phyloP scores from a whole-genome alignment of 2,329 filamentous ascomycete genomes.

The Apiospora hydei region DNA sequence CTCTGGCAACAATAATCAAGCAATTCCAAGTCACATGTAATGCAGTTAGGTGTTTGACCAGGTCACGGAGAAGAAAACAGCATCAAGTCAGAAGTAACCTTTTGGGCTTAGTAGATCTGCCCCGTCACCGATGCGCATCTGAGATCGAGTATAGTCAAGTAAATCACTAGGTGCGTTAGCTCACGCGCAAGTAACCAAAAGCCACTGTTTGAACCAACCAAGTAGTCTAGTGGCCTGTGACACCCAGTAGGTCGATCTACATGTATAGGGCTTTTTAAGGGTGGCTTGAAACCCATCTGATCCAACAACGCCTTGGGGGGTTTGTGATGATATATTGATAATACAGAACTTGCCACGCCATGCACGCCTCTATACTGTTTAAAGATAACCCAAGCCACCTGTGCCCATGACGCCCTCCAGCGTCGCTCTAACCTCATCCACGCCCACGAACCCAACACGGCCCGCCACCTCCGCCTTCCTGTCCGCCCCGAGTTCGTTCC shows the following conservation, averaged over 20 bases:
- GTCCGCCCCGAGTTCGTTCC: conserved; percentile 77
- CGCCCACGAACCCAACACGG: conserved; percentile 71
- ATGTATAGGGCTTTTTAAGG: neutral
- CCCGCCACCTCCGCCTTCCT: conserved; percentile 76
- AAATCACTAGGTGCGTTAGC: neutral
- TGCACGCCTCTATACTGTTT: conserved; percentile 25
- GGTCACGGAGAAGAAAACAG: neutral
- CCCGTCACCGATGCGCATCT: neutral
- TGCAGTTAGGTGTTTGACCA: neutral
- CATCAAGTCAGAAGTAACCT: neutral
- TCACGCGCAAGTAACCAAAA: neutral
- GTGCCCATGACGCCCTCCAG: conserved; percentile 62
- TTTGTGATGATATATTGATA: neutral
- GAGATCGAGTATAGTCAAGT: neutral
- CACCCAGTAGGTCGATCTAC: neutral
- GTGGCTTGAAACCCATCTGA: neutral
- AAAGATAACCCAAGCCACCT: conserved; percentile 60
- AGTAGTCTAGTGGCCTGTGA: neutral
- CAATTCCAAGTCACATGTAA: neutral
- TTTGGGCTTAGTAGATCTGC: neutral
- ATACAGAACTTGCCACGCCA: neutral
- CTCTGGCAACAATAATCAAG: neutral
- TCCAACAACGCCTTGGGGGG: neutral
- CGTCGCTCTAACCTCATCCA: conserved; percentile 69
- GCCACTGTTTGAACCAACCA: neutral